Percentiles rank a stretch among this genome's conserved stretches.
Conservation (phyloP, 2,329 filamentous ascomycete genomes). For the Chrysoporthe puriensis region DNA sequence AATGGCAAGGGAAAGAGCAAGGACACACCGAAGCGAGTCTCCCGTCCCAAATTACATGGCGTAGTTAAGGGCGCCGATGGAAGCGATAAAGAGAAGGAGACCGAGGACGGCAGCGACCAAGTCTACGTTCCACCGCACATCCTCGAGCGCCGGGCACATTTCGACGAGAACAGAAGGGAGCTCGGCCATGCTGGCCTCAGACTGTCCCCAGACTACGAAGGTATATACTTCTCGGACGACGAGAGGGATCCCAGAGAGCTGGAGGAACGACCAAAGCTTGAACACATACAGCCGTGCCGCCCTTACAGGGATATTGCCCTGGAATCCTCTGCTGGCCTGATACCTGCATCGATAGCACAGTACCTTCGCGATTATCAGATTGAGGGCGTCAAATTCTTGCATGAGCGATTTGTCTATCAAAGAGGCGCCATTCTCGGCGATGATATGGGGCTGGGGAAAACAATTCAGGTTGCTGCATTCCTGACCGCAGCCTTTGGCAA, state of each 20-base stretch:
- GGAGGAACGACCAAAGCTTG: slow-evolving; percentile 65
- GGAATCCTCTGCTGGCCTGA: slow-evolving; percentile 74
- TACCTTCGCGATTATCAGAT: slow-evolving; percentile 93
- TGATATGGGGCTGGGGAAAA: slow-evolving; percentile 98
- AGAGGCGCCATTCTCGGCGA: slow-evolving; percentile 89
- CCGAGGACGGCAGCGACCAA: slow-evolving; percentile 38
- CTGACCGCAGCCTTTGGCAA: slow-evolving; percentile 92
- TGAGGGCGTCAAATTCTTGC: slow-evolving; percentile 81
- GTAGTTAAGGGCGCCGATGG: slow-evolving; percentile 1
- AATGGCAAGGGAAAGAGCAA: slow-evolving; percentile 34
- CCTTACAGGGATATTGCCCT: slow-evolving; percentile 77
- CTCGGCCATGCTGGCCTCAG: slow-evolving; percentile 72
- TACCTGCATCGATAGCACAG: slow-evolving; percentile 87
- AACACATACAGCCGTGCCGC: slow-evolving; percentile 65
- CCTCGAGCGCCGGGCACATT: slow-evolving; percentile 65
- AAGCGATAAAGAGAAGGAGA: slow-evolving; percentile 24
- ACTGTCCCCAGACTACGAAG: slow-evolving; percentile 76
- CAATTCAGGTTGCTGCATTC: slow-evolving; percentile 93
- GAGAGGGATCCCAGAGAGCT: slow-evolving; percentile 57
- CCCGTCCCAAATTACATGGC: slow-evolving; percentile 15
- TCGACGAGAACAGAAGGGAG: slow-evolving; percentile 63
- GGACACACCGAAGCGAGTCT: background rate
- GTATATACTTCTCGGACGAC: slow-evolving; percentile 75
- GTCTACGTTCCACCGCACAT: slow-evolving; percentile 73
- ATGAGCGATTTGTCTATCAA: slow-evolving; percentile 88